Conservation (phyloP, 2,329 filamentous ascomycete genomes). For the Scedosporium apiospermum region DNA sequence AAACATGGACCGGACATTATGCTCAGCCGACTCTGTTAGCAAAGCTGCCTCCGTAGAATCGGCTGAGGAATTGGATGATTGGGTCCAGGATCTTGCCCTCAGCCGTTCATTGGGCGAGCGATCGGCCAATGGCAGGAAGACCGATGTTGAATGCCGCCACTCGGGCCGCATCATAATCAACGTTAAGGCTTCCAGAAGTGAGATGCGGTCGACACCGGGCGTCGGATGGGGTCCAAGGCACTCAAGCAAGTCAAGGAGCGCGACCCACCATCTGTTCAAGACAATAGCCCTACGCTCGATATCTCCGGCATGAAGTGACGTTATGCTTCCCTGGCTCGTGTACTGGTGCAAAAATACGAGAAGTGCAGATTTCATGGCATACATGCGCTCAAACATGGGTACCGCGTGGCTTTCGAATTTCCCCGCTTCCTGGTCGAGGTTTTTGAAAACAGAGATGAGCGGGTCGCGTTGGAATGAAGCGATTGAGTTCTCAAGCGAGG, state of each 20-base stretch:
- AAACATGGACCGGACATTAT: conserved; percentile 84
- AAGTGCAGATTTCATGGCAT: conserved; percentile 60
- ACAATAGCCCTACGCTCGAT: conserved; percentile 71
- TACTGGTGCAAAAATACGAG: conserved; percentile 70
- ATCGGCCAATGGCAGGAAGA: conserved; percentile 52
- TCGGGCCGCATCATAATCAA: conserved; percentile 82
- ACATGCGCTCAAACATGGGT: conserved; percentile 54
- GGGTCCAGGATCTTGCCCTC: conserved; percentile 34
- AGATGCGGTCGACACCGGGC: conserved; percentile 72
- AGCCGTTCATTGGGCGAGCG: conserved; percentile 39
- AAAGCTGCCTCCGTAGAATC: conserved; percentile 54
- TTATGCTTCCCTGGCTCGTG: conserved; percentile 56
- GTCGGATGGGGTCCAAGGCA: conserved; percentile 60
- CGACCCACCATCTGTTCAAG: conserved; percentile 85
- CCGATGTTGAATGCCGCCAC: conserved; percentile 67
- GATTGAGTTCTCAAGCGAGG: conserved; percentile 33
- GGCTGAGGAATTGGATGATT: conserved; percentile 45
- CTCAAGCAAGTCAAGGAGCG: conserved; percentile 71
- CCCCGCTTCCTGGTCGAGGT: conserved; percentile 37
- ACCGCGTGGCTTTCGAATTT: conserved; percentile 64
- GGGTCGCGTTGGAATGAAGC: conserved; percentile 33
- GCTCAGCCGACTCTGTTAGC: conserved; percentile 61
- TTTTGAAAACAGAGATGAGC: conserved; percentile 45
- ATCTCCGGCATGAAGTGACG: conserved; percentile 62
- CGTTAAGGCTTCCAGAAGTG: conserved; percentile 67